Evolutionary conservation across 495 filamentous ascomycete genomes (phyloP).

Genomic region (Aspergillus funiculosus): DNA sequence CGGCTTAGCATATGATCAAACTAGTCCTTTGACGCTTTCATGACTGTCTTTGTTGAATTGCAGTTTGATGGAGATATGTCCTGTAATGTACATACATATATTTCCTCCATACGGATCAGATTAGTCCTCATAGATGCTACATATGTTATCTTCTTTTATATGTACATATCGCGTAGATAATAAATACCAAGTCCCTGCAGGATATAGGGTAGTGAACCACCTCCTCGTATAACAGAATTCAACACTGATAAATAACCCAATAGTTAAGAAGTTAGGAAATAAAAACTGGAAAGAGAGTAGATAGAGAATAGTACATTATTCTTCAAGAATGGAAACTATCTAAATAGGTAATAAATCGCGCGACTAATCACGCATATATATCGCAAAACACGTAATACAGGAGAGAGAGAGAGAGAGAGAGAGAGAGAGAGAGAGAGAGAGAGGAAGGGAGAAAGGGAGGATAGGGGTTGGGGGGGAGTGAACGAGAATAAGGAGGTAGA

Average conservation of each 20-base stretch:
- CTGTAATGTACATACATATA: constrained; percentile 21
- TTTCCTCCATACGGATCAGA: too few relatives aligned
- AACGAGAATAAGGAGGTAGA: neutral
- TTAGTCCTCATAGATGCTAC: too few relatives aligned
- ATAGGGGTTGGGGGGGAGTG: neutral
- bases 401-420: neutral
- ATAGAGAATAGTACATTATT: neutral
- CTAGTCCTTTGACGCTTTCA: neutral
- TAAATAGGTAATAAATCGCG: constrained; percentile 1
- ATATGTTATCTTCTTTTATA: neutral
- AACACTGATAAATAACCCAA: too few relatives aligned
- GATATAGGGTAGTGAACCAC: too few relatives aligned
- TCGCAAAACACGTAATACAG: too few relatives aligned
- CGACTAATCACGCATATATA: too few relatives aligned
- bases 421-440: neutral
- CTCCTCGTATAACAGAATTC: too few relatives aligned
- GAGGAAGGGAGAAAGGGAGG: neutral
- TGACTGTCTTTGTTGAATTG: neutral
- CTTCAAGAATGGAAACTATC: constrained; percentile 6
- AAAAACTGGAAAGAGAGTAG: too few relatives aligned
- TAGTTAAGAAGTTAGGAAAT: too few relatives aligned
- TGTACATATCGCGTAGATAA: neutral
- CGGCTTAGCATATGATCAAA: too few relatives aligned
- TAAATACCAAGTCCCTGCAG: too few relatives aligned
- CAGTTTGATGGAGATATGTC: too few relatives aligned